phyloP scores from a whole-genome alignment of 1,284 basidiomycete genomes.

The Microbotryum saponariae region DNA sequence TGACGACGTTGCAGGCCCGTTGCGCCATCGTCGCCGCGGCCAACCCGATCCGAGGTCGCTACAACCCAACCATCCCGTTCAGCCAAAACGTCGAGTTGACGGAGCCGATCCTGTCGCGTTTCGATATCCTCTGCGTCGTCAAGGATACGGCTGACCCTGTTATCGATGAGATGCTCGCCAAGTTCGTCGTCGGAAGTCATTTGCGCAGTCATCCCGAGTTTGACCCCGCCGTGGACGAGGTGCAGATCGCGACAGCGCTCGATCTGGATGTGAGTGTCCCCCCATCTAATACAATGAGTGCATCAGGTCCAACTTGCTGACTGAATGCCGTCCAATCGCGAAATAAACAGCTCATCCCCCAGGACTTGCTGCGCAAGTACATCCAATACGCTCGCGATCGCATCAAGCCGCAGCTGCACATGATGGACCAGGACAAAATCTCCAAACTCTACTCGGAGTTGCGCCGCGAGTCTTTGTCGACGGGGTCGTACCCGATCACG shows the following conservation, averaged over 20 bases:
- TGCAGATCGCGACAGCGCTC: conserved; percentile 75
- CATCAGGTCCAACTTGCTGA: not conserved
- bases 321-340: not conserved
- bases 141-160: conserved; percentile 96
- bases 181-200: conserved; percentile 95
- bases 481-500: conserved; percentile 96
- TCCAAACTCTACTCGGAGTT: conserved; percentile 93
- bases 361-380: conserved; percentile 95
- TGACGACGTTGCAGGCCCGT: conserved; percentile 90
- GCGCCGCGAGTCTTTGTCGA: conserved; percentile 88
- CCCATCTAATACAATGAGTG: not conserved
- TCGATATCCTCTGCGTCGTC: conserved; percentile 96
- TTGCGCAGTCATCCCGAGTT: conserved; percentile 89
- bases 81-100: conserved; percentile 98
- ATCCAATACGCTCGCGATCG: conserved; percentile 98
- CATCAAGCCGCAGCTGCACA: conserved; percentile 82
- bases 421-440: conserved; percentile 93
- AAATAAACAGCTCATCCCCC: conserved; percentile 71
- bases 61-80: conserved; percentile 96
- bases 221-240: conserved; percentile 70
- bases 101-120: conserved; percentile 97
- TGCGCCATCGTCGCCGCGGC: conserved; percentile 97
- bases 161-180: conserved; percentile 89
- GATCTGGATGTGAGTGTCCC: conserved; percentile 73
- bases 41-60: conserved; percentile 90